Evolutionary conservation across 129 eudicot species (phyloP), one percentile per base, ranked within the genome.

Genomic region (Oenanthe sinensis): DNA sequence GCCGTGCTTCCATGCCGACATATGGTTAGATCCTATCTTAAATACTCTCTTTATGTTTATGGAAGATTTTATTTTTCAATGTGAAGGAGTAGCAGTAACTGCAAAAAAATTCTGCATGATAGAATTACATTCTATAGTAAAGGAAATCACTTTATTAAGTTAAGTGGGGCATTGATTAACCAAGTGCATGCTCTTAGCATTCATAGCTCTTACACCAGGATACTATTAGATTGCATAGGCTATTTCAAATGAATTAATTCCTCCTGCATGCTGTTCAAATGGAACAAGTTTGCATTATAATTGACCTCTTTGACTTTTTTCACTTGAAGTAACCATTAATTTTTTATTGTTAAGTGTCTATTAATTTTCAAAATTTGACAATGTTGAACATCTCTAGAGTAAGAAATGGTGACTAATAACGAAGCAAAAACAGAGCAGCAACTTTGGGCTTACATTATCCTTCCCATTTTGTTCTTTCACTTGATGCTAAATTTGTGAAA

Each of bases 1-100:
- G 97, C 97, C 17, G 92, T 90, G 58, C 88, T 96, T 78, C 99
- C 99, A 9, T 96, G 99, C 84, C 83, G 99, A 73, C 99, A 96
- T 88, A 87, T 96, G 99, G 99, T 96, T 77, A 86, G 94, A 82
- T 60, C 70, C 71, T 37, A 62, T 54, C 65, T 54, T 16, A 19
- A 46, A 30, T 8, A 75, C 45, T 22, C 52, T 22, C 63, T 39
- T 52, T 14, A 6, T 33, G 28, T 78, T 40, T 14, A n/a, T 62
- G 26, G 44, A 16, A 24, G 22, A 16, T 60, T 26, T n/a, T 22
- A 30, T 19, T 58, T 28, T 30, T 33, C 17, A 42, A 44, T 20
- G 12, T 13, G 11, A 20, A 71, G 8, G 6, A 43, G 76, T 42
- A n/a, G 26, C 33, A 16, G 45, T 37, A 8, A 37, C 26, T 33